These are phyloP conservation scores for Lindgomyces ingoldianus DNA, from an alignment of 495 filamentous ascomycete genomes.

Conservation along the genomic window DNA sequence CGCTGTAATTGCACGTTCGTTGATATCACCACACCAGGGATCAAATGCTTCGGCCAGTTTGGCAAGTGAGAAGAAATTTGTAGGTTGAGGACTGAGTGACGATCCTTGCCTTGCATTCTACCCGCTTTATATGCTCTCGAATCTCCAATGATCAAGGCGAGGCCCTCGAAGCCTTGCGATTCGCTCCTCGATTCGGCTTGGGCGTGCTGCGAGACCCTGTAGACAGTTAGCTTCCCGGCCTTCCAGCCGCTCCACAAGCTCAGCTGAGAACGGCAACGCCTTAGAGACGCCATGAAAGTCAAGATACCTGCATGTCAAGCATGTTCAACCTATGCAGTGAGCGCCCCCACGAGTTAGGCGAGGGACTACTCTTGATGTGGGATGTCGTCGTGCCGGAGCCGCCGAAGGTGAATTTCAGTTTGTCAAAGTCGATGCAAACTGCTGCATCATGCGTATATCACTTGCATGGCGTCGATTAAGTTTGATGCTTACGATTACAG, in stretches of 20 bases:
- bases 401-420: background rate
- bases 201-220: constrained; percentile 3
- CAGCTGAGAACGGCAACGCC: constrained; percentile 1
- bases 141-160: constrained; percentile 7
- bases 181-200: constrained; percentile 4
- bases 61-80: constrained; percentile 7
- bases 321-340: constrained; percentile 1
- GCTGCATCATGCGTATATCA: background rate
- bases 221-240: constrained; percentile 5
- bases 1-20: constrained; percentile 6
- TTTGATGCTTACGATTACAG: background rate
- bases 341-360: constrained; percentile 2
- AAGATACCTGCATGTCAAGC: constrained; percentile 7
- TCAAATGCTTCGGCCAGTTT: constrained; percentile 7
- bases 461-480: background rate
- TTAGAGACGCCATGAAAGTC: constrained; percentile 4
- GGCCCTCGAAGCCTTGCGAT: constrained; percentile 6
- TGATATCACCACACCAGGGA: constrained; percentile 6
- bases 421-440: background rate
- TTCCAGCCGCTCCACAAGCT: constrained; percentile 6
- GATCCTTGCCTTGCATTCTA: constrained; percentile 5
- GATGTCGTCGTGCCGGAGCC: constrained; percentile 4
- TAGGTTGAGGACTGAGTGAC: constrained; percentile 5
- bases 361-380: constrained; percentile 6
- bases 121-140: constrained; percentile 5